phyloP scores from a whole-genome alignment of 2,329 filamentous ascomycete species.

The Taxawa tesnikishii region DNA sequence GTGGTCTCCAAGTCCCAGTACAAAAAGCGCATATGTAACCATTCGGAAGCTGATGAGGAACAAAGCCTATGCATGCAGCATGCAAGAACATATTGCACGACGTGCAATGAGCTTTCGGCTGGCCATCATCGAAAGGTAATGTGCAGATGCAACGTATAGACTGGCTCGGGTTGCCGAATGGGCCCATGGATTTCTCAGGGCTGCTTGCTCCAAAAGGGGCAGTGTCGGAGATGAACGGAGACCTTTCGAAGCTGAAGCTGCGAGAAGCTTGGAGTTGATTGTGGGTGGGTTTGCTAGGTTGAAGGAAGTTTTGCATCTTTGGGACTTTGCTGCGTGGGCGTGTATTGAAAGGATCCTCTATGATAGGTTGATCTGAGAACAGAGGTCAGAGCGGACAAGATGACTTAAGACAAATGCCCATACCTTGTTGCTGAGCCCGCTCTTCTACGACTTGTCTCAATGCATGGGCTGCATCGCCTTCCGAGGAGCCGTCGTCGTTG shows the following conservation, averaged over 20 bases:
- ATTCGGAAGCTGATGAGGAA: constrained; percentile 32
- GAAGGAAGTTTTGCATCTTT: constrained; percentile 1
- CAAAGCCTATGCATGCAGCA: constrained; percentile 44
- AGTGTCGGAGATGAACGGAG: constrained; percentile 1
- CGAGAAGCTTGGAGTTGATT: not conserved
- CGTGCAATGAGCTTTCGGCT: constrained; percentile 50
- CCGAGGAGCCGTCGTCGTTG: constrained; percentile 4
- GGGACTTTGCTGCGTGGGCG: constrained; percentile 1
- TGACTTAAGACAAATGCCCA: constrained; percentile 11
- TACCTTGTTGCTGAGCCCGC: constrained; percentile 23
- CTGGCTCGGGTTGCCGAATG: constrained; percentile 5
- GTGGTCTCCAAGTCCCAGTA: too few relatives aligned
- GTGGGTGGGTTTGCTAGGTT: constrained; percentile 1
- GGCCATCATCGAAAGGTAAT: constrained; percentile 38
- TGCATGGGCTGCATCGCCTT: constrained; percentile 24
- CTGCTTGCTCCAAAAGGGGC: constrained; percentile 1
- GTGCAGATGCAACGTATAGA: constrained; percentile 46
- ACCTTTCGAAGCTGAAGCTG: not conserved
- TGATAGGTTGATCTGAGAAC: not conserved
- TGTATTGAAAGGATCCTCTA: not conserved
- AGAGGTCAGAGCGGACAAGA: constrained; percentile 10
- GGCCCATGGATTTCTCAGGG: not conserved
- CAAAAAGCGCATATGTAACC: constrained; percentile 40
- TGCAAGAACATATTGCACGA: constrained; percentile 53
- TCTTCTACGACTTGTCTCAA: constrained; percentile 27